Evolutionary conservation across 2,329 filamentous ascomycete genomes (phyloP), one percentile per base, ranked within the genome.

Genomic region (Aspergillus texensis): DNA sequence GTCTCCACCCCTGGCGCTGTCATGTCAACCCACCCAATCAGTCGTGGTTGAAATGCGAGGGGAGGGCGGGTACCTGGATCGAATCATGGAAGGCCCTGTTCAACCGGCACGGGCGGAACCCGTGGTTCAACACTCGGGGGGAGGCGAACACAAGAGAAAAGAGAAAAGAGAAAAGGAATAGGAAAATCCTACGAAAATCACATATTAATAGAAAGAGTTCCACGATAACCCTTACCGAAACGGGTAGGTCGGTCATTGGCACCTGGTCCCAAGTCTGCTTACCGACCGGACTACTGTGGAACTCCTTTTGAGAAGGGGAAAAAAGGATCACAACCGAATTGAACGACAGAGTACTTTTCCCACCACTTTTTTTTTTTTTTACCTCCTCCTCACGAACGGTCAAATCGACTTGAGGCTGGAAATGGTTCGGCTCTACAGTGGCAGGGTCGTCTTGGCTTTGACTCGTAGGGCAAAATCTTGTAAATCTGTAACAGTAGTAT

Each of bases 51-150:
- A 62, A 61, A 30, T 52, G 19, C 32, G 50, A 61, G 36, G 56
- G 36, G 45, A 41, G 45, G 57, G 64, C 65, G 67, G 67, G 67
- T 67, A 67, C 67, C 67, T 69, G 63, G 60, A 69, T 63, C 61
- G 60, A 65, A 62, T 55, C 28, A 60, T 52, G 45, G 48, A 46
- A 52, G 43, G 45, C 55, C 50, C 41, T 60, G 58, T 50, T 61
- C 32, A 41, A 55, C 55, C 62, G 63, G 65, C 61, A 58, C 53
- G 48, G 59, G 61, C 63, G 62, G 65, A 65, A 55, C 52, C 34
- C 36, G 5, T 55, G 48, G 48, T 52, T 52, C 48, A 28, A 32
- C 26, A 9, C 28, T 28, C 14, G 48, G 34, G 46, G 46, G 12
- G 30, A 39, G 36, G 32, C 21, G 19, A 56, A 43, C 26, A 55